Conservation (phyloP, 2,329 filamentous ascomycete species). For the Colletotrichum endophyticum region DNA sequence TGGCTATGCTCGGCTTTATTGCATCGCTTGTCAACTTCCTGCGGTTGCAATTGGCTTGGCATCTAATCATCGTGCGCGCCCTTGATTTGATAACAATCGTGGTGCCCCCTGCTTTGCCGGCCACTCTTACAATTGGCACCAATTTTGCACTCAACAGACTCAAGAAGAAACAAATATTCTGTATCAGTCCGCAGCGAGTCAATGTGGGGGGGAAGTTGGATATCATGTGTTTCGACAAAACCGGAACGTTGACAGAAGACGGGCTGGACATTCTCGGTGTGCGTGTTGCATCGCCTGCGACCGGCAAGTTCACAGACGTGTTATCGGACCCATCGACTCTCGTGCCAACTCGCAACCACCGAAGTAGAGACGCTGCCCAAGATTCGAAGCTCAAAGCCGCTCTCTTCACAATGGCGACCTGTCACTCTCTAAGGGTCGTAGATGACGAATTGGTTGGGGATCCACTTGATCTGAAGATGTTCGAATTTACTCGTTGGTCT, state of each 20-base stretch:
- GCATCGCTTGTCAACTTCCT: constrained; percentile 95
- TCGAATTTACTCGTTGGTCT: constrained; percentile 91
- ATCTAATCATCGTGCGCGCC: constrained; percentile 89
- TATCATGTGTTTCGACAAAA: constrained; percentile 98
- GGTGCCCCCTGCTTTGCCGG: constrained; percentile 91
- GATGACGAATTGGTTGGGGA: constrained; percentile 92
- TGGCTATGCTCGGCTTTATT: constrained; percentile 86
- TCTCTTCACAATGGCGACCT: constrained; percentile 95
- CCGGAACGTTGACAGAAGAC: constrained; percentile 96
- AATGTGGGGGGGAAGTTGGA: constrained; percentile 97
- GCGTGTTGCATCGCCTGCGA: constrained; percentile 71
- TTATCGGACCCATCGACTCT: constrained; percentile 68
- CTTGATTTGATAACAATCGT: constrained; percentile 97
- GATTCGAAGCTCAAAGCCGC: constrained; percentile 57
- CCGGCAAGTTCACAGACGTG: constrained; percentile 74
- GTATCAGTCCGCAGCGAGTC: constrained; percentile 95
- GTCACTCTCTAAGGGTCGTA: constrained; percentile 86
- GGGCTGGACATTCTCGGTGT: constrained; percentile 92
- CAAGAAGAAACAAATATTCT: constrained; percentile 91
- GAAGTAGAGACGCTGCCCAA: not conserved
- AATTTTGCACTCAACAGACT: constrained; percentile 90
- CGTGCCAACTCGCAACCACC: constrained; percentile 45
- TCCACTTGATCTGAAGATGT: constrained; percentile 97
- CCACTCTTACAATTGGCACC: constrained; percentile 93
- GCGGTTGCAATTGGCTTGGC: constrained; percentile 81